phyloP scores from a whole-genome alignment of 2,329 filamentous ascomycete species.

The Cercospora sp. region DNA sequence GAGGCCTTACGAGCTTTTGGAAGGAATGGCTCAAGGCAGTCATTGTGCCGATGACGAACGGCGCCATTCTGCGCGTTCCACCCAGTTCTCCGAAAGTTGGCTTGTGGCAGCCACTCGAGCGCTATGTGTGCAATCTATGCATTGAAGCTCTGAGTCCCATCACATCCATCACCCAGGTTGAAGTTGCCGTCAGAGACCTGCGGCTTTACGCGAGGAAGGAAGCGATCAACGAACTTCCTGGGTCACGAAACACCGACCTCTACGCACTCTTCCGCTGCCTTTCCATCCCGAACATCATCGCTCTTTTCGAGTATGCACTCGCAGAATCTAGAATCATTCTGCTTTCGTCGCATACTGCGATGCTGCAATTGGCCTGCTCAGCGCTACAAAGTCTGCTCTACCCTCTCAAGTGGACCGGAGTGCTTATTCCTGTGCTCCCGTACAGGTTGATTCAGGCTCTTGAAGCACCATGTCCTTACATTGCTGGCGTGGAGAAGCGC shows the following conservation, averaged over 20 bases:
- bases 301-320: slow-evolving; percentile 89
- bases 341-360: slow-evolving; percentile 89
- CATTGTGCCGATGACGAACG: slow-evolving; percentile 93
- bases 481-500: slow-evolving; percentile 89
- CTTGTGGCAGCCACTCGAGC: slow-evolving; percentile 92
- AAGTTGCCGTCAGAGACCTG: slow-evolving; percentile 84
- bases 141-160: slow-evolving; percentile 91
- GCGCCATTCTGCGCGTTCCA: slow-evolving; percentile 77
- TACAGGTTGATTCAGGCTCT: slow-evolving; percentile 84
- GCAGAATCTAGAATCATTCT: slow-evolving; percentile 95
- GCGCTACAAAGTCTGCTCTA: slow-evolving; percentile 85
- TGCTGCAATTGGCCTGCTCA: slow-evolving; percentile 90
- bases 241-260: slow-evolving; percentile 85
- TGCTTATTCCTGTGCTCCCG: slow-evolving; percentile 89
- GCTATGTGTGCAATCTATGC: slow-evolving; percentile 95
- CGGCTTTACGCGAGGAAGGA: slow-evolving; percentile 92
- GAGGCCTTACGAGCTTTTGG: slow-evolving; percentile 85
- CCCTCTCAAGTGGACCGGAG: slow-evolving; percentile 87
- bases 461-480: slow-evolving; percentile 94
- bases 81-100: slow-evolving; percentile 87
- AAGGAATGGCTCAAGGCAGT: slow-evolving; percentile 97
- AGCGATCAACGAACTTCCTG: slow-evolving; percentile 87
- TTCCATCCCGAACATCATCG: slow-evolving; percentile 84
- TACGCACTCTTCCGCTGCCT: slow-evolving; percentile 90
- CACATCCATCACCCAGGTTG: slow-evolving; percentile 92